These are phyloP conservation scores for Mycena filopes DNA, from an alignment of 768 basidiomycete species.

Conservation along the genomic window DNA sequence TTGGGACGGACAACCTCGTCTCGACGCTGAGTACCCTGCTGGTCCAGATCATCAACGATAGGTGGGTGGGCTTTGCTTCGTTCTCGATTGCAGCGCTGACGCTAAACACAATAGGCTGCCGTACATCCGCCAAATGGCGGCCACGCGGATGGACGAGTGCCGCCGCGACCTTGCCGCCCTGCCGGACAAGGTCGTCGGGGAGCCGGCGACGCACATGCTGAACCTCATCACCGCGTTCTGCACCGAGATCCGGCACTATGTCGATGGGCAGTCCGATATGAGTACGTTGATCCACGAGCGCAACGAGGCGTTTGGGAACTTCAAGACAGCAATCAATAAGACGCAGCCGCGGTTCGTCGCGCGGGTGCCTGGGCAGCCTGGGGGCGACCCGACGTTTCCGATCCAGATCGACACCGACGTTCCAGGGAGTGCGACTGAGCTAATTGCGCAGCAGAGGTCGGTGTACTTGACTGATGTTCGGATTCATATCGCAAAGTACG, in stretches of 20 bases:
- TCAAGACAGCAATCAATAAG: slow-evolving; percentile 44
- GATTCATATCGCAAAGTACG: slow-evolving; percentile 45
- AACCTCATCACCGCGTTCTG: slow-evolving; percentile 47
- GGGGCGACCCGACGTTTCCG: slow-evolving; percentile 7
- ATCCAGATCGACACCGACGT: slow-evolving; percentile 34
- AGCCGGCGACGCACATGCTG: slow-evolving; percentile 51
- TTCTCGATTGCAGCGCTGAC: not conserved
- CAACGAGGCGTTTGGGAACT: slow-evolving; percentile 38
- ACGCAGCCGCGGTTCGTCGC: slow-evolving; percentile 52
- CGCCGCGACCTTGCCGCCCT: slow-evolving; percentile 38
- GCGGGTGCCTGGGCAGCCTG: slow-evolving; percentile 9
- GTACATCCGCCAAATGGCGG: slow-evolving; percentile 39
- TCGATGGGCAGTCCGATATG: slow-evolving; percentile 40
- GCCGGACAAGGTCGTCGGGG: slow-evolving; percentile 43
- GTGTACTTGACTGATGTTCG: slow-evolving; percentile 47
- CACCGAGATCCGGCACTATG: slow-evolving; percentile 40
- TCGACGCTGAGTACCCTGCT: slow-evolving; percentile 48
- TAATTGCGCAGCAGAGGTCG: slow-evolving; percentile 28
- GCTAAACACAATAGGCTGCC: slow-evolving; percentile 17
- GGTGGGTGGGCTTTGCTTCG: slow-evolving; percentile 11
- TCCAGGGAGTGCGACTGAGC: slow-evolving; percentile 25
- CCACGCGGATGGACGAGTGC: slow-evolving; percentile 43
- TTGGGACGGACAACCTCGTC: slow-evolving; percentile 51
- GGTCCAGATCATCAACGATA: slow-evolving; percentile 45
- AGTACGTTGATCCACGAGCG: slow-evolving; percentile 45